Evolutionary conservation across 2,329 filamentous ascomycete genomes (phyloP), one percentile per base, ranked within the genome.

Genomic region (Dothidotthia symphoricarpi): DNA sequence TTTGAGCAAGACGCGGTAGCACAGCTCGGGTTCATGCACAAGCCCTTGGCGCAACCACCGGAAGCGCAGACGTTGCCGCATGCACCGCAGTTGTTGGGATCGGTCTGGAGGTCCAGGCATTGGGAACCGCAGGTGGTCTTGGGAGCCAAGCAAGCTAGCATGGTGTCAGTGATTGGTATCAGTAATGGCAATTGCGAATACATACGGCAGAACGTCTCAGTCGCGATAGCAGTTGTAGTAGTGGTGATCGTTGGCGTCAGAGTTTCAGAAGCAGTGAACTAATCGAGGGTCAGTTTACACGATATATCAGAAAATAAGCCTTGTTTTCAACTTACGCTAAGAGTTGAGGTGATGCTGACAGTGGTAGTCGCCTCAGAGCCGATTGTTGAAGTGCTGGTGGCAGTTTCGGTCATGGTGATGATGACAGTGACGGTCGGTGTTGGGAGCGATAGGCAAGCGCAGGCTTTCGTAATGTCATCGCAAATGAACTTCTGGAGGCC

Each of bases 371-470:
- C 39, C 26, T 36, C 39, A 33, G 39, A 28, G 14, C 36, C 15
- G 15, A 34, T 29, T 3, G 41, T 36, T 26, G 39, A 33, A 14
- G 41, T 44, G 26, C 39, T 14, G 17, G 19, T 33, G 0, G 24
- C 22, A 24, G 36, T n/a, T 16, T 44, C 41, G 13, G 41, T 34
- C 13, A 40, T 5, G 14, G 36, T 44, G 7, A 26, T 40, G 24
- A 33, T 36, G 10, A 29, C 33, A 16, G 41, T 44, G 16, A 28
- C 14, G 3, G 36, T 27, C n/a, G 26, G 33, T 2, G 35, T 47
- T 15, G 41, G 25, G 16, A 47, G 30, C 10, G 41, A 38, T 24
- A 47, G 30, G 38, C 41, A 47, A 27, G 34, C 33, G 25, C 45
- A 47, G 17, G 45, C 45, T 17, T 35, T 15, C 15, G 30, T 32